Percentiles rank a stretch among this genome's conserved stretches.
Evolutionary conservation across 2,329 filamentous ascomycete genomes (phyloP).

Genomic region (Sporothrix globosa): DNA sequence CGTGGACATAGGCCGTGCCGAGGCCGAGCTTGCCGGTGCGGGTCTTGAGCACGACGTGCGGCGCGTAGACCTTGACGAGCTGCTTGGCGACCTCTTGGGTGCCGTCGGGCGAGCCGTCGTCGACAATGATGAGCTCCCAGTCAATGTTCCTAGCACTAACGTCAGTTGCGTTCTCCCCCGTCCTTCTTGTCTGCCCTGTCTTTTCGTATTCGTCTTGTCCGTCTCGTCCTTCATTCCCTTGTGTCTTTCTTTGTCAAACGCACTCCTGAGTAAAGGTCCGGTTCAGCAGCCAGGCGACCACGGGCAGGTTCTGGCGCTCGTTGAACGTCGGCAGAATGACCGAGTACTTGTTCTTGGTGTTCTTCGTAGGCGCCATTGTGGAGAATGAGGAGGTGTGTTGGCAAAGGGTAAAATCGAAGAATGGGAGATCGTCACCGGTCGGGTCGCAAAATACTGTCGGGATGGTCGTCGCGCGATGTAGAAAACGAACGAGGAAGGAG

Average conservation of each 20-base stretch:
- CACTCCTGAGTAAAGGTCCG: conserved; percentile 89
- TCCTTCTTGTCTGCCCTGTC: no score
- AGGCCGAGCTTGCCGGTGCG: conserved; percentile 96
- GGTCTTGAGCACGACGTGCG: conserved; percentile 80
- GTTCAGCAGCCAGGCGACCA: conserved; percentile 92
- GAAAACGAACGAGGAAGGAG: not conserved
- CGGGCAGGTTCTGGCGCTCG: conserved; percentile 94
- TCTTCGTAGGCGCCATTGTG: conserved; percentile 51
- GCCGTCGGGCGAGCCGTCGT: conserved; percentile 96
- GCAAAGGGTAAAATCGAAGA: not conserved
- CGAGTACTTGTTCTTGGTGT: conserved; percentile 78
- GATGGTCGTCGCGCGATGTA: not conserved
- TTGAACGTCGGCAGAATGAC: conserved; percentile 98
- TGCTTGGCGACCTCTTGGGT: conserved; percentile 90
- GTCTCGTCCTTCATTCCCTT: not conserved
- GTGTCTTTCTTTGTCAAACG: conserved; percentile 38
- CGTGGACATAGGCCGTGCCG: conserved; percentile 94
- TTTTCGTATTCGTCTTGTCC: not conserved
- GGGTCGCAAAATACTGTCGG: not conserved
- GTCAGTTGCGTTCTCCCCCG: not conserved
- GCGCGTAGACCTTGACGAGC: conserved; percentile 80
- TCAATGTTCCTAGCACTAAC: conserved; percentile 71
- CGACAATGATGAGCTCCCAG: conserved; percentile 97
- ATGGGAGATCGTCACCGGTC: not conserved
- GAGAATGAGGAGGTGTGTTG: not conserved